Base-by-base conservation (phyloP, 2,329 filamentous ascomycete genomes). In the Fusarium lyarnte region DNA sequence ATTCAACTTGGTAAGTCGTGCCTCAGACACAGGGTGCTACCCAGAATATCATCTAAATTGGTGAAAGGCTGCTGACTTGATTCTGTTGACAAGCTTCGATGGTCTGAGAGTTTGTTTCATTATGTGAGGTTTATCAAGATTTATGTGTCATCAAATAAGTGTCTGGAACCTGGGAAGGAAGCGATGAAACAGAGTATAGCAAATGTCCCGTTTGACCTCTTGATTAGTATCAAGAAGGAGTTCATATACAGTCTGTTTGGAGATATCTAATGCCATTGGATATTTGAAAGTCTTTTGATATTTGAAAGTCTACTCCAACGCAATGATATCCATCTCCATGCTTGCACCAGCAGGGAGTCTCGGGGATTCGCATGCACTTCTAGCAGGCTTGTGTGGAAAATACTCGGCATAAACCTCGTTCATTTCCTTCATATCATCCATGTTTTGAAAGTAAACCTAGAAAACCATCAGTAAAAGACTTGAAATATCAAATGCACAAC, bases 251-350 rank as follows among this genome's bases (percentile, higher is more conserved):
- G 9, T 6, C 19, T 17, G 9, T 36, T 52, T 27, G 17, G 10
- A 21, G 13, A 14, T 38, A 27, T 17, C 1, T 13, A 38, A 21
- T 27, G 16, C 2, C 21, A 9, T 35, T 21, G 14, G 13, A 12
- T 17, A 16, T 33, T 25, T 31, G 31, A 31, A 31, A 31, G 10
- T 31, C 31, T 31, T 12, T 31, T 31, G 31, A 7, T 31, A 31
- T 31, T 31, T 31, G 31, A 27, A 21, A 21, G 10, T 45, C 25
- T 69, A 64, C 39, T 70, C 53, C 19, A 59, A 13, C 6, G 72
- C 70, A 45, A 74, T 62, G 8, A 73, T 46, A 35, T 73, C 70
- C 67, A 74, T 69, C 41, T 73, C 66, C 10, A 73, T 61, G 6
- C 60, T 60, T 3, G 63, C 72, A 1, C 58, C 70, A 39, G 60